Evolutionary conservation across 75 land plant species (phyloP).

Genomic region (Isoetes taiwanensis): DNA sequence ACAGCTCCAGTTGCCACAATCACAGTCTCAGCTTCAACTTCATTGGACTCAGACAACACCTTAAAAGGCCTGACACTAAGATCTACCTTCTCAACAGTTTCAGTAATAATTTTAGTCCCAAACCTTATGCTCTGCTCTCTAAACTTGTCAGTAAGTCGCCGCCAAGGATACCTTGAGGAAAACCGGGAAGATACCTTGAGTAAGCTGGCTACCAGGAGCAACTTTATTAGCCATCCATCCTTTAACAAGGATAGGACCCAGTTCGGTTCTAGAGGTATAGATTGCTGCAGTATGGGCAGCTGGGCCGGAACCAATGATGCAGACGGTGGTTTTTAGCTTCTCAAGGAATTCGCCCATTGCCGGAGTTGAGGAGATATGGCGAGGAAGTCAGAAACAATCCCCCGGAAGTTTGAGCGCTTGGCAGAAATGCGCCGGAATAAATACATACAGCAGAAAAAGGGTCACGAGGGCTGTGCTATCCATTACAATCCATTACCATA

Average conservation of each 20-base stretch:
- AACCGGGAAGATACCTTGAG: constrained; percentile 93
- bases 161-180: constrained; percentile 74
- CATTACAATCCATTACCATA: too few relatives aligned
- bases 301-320: constrained; percentile 93
- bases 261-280: constrained; percentile 82
- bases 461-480: too few relatives aligned
- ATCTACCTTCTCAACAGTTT: constrained; percentile 62
- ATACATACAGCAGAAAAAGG: too few relatives aligned
- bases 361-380: too few relatives aligned
- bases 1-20: constrained; percentile 89
- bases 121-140: constrained; percentile 61
- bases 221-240: constrained; percentile 94
- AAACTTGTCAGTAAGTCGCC: constrained; percentile 63
- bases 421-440: too few relatives aligned
- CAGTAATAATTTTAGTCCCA: constrained; percentile 62
- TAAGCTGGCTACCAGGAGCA: constrained; percentile 95
- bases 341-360: too few relatives aligned
- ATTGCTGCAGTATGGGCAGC: constrained; percentile 98
- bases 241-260: constrained; percentile 68
- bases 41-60: constrained; percentile 28
- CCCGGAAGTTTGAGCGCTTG: too few relatives aligned
- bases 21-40: constrained; percentile 59
- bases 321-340: constrained; percentile 37
- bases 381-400: too few relatives aligned
- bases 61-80: constrained; percentile 47